phyloP scores from a whole-genome alignment of 495 filamentous ascomycete genomes.

The Neurospora sp. region DNA sequence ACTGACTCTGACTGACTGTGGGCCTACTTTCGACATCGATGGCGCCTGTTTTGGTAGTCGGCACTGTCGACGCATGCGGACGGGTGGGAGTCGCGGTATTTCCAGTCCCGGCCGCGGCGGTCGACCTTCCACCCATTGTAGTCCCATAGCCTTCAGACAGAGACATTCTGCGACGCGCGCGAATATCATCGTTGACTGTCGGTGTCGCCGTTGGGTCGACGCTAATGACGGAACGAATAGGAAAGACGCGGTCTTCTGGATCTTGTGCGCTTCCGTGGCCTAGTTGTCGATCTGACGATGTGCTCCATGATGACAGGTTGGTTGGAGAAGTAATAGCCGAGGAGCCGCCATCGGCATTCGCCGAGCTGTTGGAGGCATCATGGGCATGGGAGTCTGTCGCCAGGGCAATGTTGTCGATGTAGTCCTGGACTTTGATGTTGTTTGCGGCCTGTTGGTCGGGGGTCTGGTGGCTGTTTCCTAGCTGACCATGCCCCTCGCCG shows the following conservation, averaged over 20 bases:
- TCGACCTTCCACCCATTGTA: not conserved
- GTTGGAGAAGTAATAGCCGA: slow-evolving; percentile 7
- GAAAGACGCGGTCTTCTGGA: slow-evolving; percentile 61
- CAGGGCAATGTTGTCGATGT: not conserved
- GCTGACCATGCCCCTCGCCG: not conserved
- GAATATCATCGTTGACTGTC: slow-evolving; percentile 16
- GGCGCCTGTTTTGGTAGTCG: not conserved
- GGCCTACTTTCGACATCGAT: not conserved
- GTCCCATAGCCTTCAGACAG: slow-evolving; percentile 7
- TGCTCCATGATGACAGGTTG: slow-evolving; percentile 17
- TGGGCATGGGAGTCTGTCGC: not conserved
- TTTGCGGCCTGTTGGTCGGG: not conserved
- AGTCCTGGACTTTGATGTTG: not conserved
- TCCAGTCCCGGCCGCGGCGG: not conserved
- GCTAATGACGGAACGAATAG: slow-evolving; percentile 71
- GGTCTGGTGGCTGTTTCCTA: not conserved
- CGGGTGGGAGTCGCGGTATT: not conserved
- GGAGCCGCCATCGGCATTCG: not conserved
- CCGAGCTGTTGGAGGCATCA: not conserved
- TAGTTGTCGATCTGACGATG: slow-evolving; percentile 14
- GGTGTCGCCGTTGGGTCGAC: slow-evolving; percentile 42
- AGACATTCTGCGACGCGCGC: slow-evolving; percentile 9
- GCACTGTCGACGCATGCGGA: not conserved
- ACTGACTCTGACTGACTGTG: not conserved
- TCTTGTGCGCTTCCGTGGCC: slow-evolving; percentile 20